Conservation (phyloP, 441 rosid genomes). For the Pelargonium australe region DNA sequence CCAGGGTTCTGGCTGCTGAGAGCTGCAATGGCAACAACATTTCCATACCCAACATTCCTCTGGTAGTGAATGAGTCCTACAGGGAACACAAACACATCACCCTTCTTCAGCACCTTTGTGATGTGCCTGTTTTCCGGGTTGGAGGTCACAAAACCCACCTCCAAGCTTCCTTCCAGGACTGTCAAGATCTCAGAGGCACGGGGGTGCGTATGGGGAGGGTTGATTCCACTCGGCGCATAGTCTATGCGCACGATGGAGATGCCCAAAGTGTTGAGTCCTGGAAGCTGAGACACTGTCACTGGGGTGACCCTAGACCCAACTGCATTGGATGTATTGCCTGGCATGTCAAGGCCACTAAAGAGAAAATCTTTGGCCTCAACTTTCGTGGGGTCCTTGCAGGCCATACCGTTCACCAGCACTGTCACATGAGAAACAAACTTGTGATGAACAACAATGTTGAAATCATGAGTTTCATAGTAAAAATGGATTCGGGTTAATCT, state of each 20-base stretch:
- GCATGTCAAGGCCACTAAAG: conserved; percentile 10
- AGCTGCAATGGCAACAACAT: no score
- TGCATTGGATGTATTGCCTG: conserved; percentile 4
- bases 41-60: no score
- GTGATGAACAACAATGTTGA: no score
- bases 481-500: no score
- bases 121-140: background rate
- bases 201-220: conserved; percentile 4
- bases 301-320: conserved; percentile 12
- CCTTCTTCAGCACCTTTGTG: conserved; percentile 5
- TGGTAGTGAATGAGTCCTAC: conserved; percentile 3
- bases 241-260: conserved; percentile 15
- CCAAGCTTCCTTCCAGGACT: conserved; percentile 10
- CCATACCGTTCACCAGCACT: conserved; percentile 9
- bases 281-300: conserved; percentile 6
- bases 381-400: conserved; percentile 4
- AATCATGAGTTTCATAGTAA: no score
- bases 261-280: conserved; percentile 20
- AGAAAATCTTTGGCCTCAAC: conserved; percentile 15
- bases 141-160: conserved; percentile 12
- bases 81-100: conserved; percentile 18
- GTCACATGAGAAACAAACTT: background rate
- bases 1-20: no score
- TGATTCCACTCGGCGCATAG: conserved; percentile 9
- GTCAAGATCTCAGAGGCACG: conserved; percentile 18